Base-by-base conservation (phyloP, 306 rosid species). In the Cicer yamashitae region DNA sequence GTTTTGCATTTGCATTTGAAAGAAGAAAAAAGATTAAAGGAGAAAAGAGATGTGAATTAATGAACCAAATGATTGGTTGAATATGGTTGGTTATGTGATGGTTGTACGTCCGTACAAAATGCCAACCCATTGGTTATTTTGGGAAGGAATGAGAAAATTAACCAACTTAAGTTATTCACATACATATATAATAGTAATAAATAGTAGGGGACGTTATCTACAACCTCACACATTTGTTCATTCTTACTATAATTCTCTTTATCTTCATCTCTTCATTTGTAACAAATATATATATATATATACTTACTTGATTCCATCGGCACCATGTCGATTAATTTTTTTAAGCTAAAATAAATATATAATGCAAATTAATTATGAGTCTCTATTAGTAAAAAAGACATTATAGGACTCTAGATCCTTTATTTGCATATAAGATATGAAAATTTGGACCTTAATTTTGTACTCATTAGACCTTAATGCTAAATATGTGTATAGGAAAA, bases 101-200 rank as follows among this genome's bases (percentile, higher is more conserved):
- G 38, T 13, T 47, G 60, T 22, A n/a, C 51, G 47, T 18, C 57
- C 64, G 70, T 48, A 12, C 46, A 46, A 53, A 7, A 11, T 56
- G 75, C 25, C 7, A 63, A 61, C 40, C 1, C 56, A 78, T 66
- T 15, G 53, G 82, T 65, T 76, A 53, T 71, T 72, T 72, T 67
- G 65, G 82, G 74, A 59, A 47, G 15, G 30, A 77, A 54, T 10
- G n/a, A 10, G 0, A 77, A 70, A 30, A 30, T 30, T 30, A 81
- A 79, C 50, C 1, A 50, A 38, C 70, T 39, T 39, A 56, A n/a
- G 62, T 61, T 70, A 30, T 30, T 30, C 5, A 30, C 34, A 66
- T 48, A 59, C 14, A 20, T 10, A 59, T 5, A 54, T 30, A 30
- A 30, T 30, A 30, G 34, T 43, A 38, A 37, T 47, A 41, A 41